A percentile compares a stretch with the other conserved stretches of the same genome.
phyloP scores from a whole-genome alignment of 1,139 yeast genomes.

The Pichia sp. region DNA sequence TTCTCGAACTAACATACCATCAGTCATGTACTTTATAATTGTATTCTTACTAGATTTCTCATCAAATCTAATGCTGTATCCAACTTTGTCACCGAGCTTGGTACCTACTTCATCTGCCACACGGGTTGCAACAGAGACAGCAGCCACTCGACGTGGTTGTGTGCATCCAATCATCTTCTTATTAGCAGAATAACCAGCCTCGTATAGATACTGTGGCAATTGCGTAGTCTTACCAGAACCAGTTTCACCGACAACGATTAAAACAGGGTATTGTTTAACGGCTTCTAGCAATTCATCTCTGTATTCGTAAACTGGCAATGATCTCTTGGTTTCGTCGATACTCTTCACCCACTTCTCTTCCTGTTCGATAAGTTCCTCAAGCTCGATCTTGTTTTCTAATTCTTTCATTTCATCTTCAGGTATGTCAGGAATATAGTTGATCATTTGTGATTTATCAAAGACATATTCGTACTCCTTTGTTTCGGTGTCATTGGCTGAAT shows the following conservation, averaged over 20 bases:
- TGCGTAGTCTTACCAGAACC: conserved; percentile 99
- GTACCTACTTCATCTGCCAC: conserved; percentile 87
- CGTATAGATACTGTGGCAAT: conserved; percentile 83
- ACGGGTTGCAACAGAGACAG: conserved; percentile 88
- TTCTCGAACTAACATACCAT: conserved; percentile 90
- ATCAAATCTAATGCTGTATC: conserved; percentile 86
- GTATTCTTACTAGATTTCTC: conserved; percentile 67
- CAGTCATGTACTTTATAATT: conserved; percentile 82
- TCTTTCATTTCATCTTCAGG: conserved; percentile 37
- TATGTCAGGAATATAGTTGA: conserved; percentile 57
- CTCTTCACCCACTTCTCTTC: conserved; percentile 42
- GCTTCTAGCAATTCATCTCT: conserved; percentile 63
- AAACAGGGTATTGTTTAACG: conserved; percentile 62
- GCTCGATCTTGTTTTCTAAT: conserved; percentile 20
- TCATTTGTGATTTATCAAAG: conserved; percentile 54
- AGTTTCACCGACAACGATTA: conserved; percentile 93
- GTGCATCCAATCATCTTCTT: conserved; percentile 77
- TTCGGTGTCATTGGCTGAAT: conserved; percentile 35
- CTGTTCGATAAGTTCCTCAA: conserved; percentile 37
- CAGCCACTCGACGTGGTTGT: conserved; percentile 96
- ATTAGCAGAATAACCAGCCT: conserved; percentile 66
- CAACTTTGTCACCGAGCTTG: conserved; percentile 74
- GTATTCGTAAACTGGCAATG: conserved; percentile 76
- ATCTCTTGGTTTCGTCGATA: conserved; percentile 50
- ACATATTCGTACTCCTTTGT: conserved; percentile 70